Conservation (phyloP, 345 rosid genomes). For the Populus euphratica region DNA sequence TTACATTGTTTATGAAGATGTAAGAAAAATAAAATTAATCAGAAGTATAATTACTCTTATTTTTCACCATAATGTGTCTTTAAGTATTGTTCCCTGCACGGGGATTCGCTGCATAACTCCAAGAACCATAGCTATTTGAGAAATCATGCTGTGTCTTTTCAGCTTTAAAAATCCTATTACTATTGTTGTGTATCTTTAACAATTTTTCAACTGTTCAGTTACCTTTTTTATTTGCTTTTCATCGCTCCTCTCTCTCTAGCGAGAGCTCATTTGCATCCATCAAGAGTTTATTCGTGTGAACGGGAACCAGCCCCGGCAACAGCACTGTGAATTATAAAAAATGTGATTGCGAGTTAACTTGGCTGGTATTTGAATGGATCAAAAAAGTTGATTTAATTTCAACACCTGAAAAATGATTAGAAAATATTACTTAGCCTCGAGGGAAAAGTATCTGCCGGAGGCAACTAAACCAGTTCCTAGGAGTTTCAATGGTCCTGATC, state of each 20-base stretch:
- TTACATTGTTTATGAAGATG: background rate
- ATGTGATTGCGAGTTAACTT: background rate
- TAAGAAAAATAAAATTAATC: background rate
- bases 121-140: background rate
- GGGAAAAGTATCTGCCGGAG: too few relatives aligned
- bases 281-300: too few relatives aligned
- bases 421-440: too few relatives aligned
- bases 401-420: too few relatives aligned
- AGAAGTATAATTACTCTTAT: too few relatives aligned
- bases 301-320: too few relatives aligned
- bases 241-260: background rate
- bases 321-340: too few relatives aligned
- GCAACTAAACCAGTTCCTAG: too few relatives aligned
- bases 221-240: background rate
- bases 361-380: too few relatives aligned
- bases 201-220: background rate
- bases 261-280: too few relatives aligned
- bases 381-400: too few relatives aligned
- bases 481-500: too few relatives aligned
- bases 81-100: slow-evolving; percentile 27
- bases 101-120: slow-evolving; percentile 10
- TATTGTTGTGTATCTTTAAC: background rate
- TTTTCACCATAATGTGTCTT: background rate
- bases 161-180: background rate
- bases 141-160: background rate